Conservation (phyloP, 225 moss, liverwort and hornwort species). For the Pseudoscleropodium purum region DNA sequence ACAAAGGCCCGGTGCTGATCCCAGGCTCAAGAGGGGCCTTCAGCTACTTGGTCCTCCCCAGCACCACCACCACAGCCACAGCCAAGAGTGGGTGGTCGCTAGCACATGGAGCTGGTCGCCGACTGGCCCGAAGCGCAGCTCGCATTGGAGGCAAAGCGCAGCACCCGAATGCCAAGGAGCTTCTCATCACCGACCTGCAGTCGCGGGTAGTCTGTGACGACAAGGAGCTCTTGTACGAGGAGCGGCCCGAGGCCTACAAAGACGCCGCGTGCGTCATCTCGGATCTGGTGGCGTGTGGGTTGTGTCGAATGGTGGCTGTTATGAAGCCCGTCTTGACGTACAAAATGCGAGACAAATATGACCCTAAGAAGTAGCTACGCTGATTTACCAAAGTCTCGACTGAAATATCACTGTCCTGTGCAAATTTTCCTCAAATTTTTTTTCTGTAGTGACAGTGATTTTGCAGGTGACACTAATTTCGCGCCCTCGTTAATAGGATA, state of each 20-base stretch:
- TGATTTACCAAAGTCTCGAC: background rate
- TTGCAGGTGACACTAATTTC: background rate
- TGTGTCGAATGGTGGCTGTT: conserved; percentile 58
- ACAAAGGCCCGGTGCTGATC: conserved; percentile 66
- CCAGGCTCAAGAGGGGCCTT: conserved; percentile 73
- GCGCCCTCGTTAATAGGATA: background rate
- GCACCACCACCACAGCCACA: background rate
- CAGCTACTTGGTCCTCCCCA: conserved; percentile 70
- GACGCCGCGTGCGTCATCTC: conserved; percentile 59
- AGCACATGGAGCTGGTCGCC: conserved; percentile 72
- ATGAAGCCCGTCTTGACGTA: conserved; percentile 81
- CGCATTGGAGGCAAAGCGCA: conserved; percentile 52
- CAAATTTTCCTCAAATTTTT: background rate
- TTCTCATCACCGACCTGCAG: conserved; percentile 53
- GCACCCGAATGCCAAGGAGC: conserved; percentile 46
- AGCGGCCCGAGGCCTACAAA: conserved; percentile 79
- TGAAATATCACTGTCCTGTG: no score
- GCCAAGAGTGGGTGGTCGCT: conserved; percentile 51
- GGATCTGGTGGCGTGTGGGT: conserved; percentile 38
- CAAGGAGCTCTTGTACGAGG: conserved; percentile 64
- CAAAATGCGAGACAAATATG: conserved; percentile 45
- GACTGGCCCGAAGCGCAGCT: conserved; percentile 54
- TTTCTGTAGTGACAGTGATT: background rate
- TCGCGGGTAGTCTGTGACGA: conserved; percentile 77
- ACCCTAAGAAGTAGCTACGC: background rate